Conservation (phyloP, 495 filamentous ascomycete species). For the Immersiella caudata region DNA sequence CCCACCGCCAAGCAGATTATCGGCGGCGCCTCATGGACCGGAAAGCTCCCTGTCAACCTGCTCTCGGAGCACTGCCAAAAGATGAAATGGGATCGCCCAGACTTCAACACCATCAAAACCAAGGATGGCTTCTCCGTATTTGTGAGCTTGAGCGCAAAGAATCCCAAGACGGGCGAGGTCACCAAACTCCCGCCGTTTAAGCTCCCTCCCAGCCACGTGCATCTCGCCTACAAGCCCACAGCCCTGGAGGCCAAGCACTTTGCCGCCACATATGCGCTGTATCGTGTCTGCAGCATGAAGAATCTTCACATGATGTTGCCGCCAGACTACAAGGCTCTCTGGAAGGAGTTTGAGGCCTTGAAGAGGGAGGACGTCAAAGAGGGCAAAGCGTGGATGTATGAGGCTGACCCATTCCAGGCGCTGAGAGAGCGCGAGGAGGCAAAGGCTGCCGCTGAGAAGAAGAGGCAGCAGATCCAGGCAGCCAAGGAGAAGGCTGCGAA, state of each 20-base stretch:
- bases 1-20: conserved; percentile 86
- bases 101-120: conserved; percentile 67
- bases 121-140: conserved; percentile 72
- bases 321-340: conserved; percentile 82
- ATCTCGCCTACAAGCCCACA: conserved; percentile 69
- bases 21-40: conserved; percentile 95
- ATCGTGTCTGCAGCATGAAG: conserved; percentile 88
- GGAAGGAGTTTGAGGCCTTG: conserved; percentile 83
- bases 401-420: conserved; percentile 88
- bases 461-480: conserved; percentile 63
- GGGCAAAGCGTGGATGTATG: conserved; percentile 88
- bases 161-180: conserved; percentile 80
- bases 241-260: conserved; percentile 90
- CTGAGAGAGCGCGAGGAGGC: conserved; percentile 77
- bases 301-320: conserved; percentile 93
- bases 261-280: conserved; percentile 86
- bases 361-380: conserved; percentile 76
- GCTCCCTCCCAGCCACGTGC: conserved; percentile 70
- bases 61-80: conserved; percentile 94
- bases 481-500: conserved; percentile 63
- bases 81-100: conserved; percentile 91
- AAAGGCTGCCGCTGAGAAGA: conserved; percentile 71
- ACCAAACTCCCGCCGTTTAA: conserved; percentile 77
- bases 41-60: conserved; percentile 90
- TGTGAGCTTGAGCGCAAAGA: conserved; percentile 75